Conservation (phyloP, 495 filamentous ascomycete genomes). For the Endocarpon pusillum region DNA sequence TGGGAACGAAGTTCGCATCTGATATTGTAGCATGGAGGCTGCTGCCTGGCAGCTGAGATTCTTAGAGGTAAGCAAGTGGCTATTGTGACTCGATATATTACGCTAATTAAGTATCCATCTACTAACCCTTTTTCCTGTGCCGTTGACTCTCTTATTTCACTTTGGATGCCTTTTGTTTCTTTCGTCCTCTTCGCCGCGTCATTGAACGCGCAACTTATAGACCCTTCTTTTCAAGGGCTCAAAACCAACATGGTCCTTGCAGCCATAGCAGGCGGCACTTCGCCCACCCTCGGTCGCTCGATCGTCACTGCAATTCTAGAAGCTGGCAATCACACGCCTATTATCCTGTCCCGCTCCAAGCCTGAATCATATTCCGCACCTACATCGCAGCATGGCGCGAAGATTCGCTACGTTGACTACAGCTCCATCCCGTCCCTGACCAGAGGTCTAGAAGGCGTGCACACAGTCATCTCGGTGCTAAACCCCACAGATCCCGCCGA, state of each 20-base stretch:
- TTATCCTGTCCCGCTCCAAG: slow-evolving; percentile 6
- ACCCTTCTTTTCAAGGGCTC: too few species aligned
- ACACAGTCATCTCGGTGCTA: slow-evolving; percentile 14
- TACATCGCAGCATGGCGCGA: neutral
- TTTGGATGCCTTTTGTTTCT: too few species aligned
- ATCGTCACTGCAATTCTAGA: slow-evolving; percentile 8
- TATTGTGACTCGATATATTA: too few species aligned
- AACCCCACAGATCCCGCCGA: slow-evolving; percentile 11
- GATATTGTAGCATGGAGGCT: too few species aligned
- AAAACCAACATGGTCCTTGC: neutral
- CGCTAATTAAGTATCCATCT: too few species aligned
- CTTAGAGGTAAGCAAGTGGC: too few species aligned
- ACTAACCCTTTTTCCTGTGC: too few species aligned
- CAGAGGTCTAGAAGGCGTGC: slow-evolving; percentile 8
- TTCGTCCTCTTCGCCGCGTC: too few species aligned
- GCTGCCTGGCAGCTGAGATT: too few species aligned
- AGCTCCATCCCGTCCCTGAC: slow-evolving; percentile 9
- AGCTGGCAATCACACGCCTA: slow-evolving; percentile 2
- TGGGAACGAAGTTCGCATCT: too few species aligned
- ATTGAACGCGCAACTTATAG: too few species aligned
- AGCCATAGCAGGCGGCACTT: slow-evolving; percentile 12
- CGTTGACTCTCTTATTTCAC: too few species aligned
- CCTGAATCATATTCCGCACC: neutral
- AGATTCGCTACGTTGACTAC: slow-evolving; percentile 16
- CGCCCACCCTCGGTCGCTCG: slow-evolving; percentile 9